phyloP scores from a whole-genome alignment of 2,329 filamentous ascomycete species.

The Cordyceps fumosorosea region DNA sequence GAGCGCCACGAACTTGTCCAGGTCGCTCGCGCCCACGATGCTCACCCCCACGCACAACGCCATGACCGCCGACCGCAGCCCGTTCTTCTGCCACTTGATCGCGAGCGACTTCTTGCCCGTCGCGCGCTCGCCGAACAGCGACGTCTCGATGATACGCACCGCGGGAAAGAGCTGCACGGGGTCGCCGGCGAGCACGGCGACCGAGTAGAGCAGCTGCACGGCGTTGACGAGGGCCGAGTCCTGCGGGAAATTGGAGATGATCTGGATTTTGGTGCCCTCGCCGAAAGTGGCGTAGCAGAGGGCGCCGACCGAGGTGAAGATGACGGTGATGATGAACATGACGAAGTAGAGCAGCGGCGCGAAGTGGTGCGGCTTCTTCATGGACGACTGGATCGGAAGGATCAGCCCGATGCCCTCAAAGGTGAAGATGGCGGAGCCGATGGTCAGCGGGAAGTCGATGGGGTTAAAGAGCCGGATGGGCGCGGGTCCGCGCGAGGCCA shows the following conservation, averaged over 20 bases:
- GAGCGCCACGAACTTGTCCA: conserved; percentile 69
- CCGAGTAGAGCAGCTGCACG: conserved; percentile 67
- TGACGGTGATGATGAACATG: conserved; percentile 66
- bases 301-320: conserved; percentile 66
- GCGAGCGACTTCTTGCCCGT: conserved; percentile 54
- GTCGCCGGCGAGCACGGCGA: conserved; percentile 66
- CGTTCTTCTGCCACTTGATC: conserved; percentile 75
- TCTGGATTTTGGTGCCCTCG: conserved; percentile 59
- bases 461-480: conserved; percentile 65
- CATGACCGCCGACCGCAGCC: conserved; percentile 51
- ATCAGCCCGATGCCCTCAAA: conserved; percentile 75
- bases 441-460: conserved; percentile 59
- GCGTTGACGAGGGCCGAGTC: conserved; percentile 65
- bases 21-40: conserved; percentile 57
- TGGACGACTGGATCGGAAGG: conserved; percentile 68
- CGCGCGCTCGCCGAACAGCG: conserved; percentile 59
- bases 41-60: conserved; percentile 53
- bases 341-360: conserved; percentile 57
- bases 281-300: conserved; percentile 72
- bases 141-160: conserved; percentile 62
- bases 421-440: conserved; percentile 70
- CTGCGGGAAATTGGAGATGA: conserved; percentile 72
- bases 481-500: conserved; percentile 51
- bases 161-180: conserved; percentile 72
- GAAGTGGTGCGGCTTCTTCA: conserved; percentile 64